Conservation (phyloP, 2,329 filamentous ascomycete genomes). For the Rutstroemia sp. region DNA sequence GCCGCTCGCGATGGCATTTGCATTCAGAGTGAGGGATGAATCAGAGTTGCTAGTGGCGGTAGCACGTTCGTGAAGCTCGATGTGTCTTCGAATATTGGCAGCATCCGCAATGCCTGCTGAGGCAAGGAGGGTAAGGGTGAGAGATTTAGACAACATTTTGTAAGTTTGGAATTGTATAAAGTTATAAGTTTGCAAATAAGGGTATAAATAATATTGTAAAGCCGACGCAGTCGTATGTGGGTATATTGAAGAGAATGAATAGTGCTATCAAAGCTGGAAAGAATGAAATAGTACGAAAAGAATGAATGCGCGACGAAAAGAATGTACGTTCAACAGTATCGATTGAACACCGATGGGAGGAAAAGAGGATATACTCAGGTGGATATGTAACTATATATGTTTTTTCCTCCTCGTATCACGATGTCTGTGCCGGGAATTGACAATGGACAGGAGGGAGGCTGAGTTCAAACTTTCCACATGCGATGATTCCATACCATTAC, state of each 20-base stretch:
- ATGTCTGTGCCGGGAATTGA: neutral
- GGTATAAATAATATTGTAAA: neutral
- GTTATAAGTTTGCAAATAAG: neutral
- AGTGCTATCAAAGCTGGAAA: conserved; percentile 8
- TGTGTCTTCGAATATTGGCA: neutral
- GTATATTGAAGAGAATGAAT: neutral
- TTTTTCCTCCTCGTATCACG: neutral
- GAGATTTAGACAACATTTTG: conserved; percentile 12
- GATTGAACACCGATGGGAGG: neutral
- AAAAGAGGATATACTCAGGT: neutral
- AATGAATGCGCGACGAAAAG: neutral
- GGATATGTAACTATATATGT: conserved; percentile 2
- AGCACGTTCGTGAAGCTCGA: neutral
- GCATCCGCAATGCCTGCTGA: conserved; percentile 10
- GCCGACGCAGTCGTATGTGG: conserved; percentile 4
- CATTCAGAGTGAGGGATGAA: conserved; percentile 6
- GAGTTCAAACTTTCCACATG: neutral
- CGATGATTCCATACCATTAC: neutral
- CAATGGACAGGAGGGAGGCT: neutral
- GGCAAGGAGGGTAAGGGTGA: conserved; percentile 12
- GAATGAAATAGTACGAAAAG: neutral
- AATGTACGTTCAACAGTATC: neutral
- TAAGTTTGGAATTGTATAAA: neutral
- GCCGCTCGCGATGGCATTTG: conserved; percentile 14
- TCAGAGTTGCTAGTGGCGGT: neutral